Conservation (phyloP, 225 moss, liverwort and hornwort species). For the Neckera pumila region DNA sequence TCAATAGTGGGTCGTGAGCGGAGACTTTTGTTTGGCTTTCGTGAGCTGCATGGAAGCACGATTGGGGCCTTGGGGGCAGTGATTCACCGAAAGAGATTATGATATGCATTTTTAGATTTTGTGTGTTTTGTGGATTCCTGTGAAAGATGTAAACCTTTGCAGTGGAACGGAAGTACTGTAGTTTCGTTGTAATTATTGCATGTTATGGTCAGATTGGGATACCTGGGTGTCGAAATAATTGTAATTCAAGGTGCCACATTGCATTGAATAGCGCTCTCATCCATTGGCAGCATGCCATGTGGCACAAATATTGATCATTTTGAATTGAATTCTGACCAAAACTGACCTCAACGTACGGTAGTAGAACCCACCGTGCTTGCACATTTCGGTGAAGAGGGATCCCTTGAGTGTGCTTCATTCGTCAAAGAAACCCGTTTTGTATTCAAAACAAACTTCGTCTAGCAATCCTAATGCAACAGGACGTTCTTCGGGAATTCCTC, state of each 20-base stretch:
- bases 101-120: background rate
- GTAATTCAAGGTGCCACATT: background rate
- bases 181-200: background rate
- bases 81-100: background rate
- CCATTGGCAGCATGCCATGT: background rate
- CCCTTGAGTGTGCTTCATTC: background rate
- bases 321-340: background rate
- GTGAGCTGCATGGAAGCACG: background rate
- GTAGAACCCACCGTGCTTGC: background rate
- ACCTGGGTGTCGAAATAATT: background rate
- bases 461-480: background rate
- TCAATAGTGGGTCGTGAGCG: background rate
- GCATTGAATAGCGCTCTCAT: background rate
- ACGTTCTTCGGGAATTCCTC: background rate
- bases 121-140: background rate
- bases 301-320: too few relatives aligned
- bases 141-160: background rate
- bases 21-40: background rate
- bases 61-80: background rate
- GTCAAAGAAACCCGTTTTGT: background rate
- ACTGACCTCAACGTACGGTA: background rate
- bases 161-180: too few relatives aligned
- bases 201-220: background rate
- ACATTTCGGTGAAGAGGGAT: background rate
- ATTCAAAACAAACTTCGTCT: background rate